Conservation (phyloP, 148 eudicot genomes). For the Talinum fruticosum region DNA sequence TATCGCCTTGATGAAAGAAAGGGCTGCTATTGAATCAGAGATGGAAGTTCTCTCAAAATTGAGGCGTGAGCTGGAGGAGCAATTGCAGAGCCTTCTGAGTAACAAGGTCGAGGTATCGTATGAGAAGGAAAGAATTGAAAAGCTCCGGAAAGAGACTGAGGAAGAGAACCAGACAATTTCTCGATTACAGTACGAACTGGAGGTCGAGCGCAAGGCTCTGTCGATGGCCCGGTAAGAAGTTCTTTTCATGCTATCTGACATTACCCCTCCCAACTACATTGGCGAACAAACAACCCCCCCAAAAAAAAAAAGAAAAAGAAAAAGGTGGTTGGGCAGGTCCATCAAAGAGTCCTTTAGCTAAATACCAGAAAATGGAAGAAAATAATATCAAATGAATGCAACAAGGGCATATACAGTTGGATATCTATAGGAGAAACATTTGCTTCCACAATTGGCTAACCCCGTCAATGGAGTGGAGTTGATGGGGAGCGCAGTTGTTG, state of each 20-base stretch:
- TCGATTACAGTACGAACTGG: constrained; percentile 81
- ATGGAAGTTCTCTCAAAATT: constrained; percentile 86
- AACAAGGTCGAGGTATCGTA: constrained; percentile 75
- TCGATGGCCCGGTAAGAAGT: constrained; percentile 86
- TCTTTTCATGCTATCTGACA: not conserved
- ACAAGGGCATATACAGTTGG: too few relatives aligned
- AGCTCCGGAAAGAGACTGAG: constrained; percentile 79
- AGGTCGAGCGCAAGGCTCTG: constrained; percentile 93
- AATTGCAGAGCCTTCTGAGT: constrained; percentile 71
- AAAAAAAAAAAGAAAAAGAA: not conserved
- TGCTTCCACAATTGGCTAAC: too few relatives aligned
- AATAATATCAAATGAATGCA: too few relatives aligned
- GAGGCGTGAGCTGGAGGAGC: constrained; percentile 80
- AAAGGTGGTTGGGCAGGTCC: not conserved
- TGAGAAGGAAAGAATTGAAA: constrained; percentile 81
- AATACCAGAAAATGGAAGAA: too few relatives aligned
- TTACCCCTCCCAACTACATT: not conserved
- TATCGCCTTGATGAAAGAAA: constrained; percentile 70
- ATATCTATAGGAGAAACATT: too few relatives aligned
- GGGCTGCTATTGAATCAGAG: constrained; percentile 87
- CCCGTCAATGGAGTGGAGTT: too few relatives aligned
- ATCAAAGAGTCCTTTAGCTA: not conserved
- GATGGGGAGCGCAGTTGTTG: too few relatives aligned
- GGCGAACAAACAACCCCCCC: not conserved
- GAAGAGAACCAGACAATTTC: constrained; percentile 68